Base-by-base conservation (phyloP, 441 rosid genomes). In the Erysimum cheiri region DNA sequence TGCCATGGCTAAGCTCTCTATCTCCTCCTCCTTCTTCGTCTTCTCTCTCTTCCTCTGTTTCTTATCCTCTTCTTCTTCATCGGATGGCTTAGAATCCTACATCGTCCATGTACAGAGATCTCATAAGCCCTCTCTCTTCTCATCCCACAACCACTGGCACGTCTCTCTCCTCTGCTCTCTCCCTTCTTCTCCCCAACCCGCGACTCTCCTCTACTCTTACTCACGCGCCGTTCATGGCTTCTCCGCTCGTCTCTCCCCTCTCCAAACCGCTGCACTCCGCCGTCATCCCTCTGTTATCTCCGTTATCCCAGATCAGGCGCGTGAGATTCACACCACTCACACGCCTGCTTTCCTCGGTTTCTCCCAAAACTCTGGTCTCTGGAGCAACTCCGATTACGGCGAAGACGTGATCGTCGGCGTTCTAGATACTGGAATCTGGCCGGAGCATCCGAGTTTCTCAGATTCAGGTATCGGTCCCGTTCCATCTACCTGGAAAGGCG, bases 401-500 rank as follows among this genome's bases (percentile, higher is more conserved):
- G 89, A 87, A 9, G 93, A 84, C 39, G 84, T 89, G 3, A 89
- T 93, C 47, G 66, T 91, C 13, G 96, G 98, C 26, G 87, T 93
- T 62, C 77, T 93, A 0, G 97, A 93, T 54, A 91, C 95, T 5
- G 95, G 97, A 43, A 83, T 93, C 40, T 93, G 96, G 95, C 95
- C 96, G 3, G 88, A 85, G 32, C 87, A 87, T 48, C 83, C 78
- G 8, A 89, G 96, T 72, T 91, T 91, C 68, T 71, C 77, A 0
- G 93, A 87, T 22, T 54, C 72, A 1, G 82, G 74, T 11, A 57
- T 87, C 4, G 76, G 87, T 44, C 76, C 83, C 0, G 74, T 89
- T 37, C 97, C 98, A 0, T 55, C 66, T 4, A 57, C 48, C 10
- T 93, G 96, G 95, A 84, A 84, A 71, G 96, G 97, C 8, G 14